These are phyloP conservation scores for Plasmodium chabaudi DNA, from an alignment of 169 alveolate genomes.

Conservation along the genomic window DNA sequence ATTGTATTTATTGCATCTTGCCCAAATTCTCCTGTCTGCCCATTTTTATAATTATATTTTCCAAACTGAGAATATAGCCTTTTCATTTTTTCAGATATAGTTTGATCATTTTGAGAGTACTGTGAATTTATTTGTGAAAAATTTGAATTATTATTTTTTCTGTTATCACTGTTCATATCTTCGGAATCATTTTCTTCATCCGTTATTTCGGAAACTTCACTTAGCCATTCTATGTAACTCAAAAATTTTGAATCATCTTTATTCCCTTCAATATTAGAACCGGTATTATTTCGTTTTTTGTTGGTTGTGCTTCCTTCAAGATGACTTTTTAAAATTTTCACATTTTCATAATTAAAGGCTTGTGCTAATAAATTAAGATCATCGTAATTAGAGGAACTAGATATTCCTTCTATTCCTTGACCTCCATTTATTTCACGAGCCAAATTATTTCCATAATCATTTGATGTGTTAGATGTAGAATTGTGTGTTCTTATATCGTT, in stretches of 20 bases:
- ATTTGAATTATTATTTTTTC: no score
- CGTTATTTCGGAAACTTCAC: slow-evolving; percentile 76
- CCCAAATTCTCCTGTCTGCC: no score
- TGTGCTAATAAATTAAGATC: slow-evolving; percentile 5
- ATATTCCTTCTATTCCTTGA: background rate
- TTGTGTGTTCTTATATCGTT: no score
- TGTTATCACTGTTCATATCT: no score
- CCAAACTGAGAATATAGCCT: no score
- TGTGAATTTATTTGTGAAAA: no score
- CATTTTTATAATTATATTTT: no score
- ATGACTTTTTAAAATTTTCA: slow-evolving; percentile 13
- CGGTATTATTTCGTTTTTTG: background rate
- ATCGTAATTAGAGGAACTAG: background rate
- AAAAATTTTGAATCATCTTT: background rate
- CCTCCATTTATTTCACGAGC: background rate
- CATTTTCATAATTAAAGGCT: slow-evolving; percentile 14
- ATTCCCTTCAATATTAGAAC: background rate
- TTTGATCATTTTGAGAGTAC: no score
- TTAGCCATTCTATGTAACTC: slow-evolving; percentile 50
- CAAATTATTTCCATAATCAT: no score
- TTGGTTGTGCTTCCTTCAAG: background rate
- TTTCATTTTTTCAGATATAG: no score
- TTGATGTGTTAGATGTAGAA: no score
- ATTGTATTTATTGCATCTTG: no score
- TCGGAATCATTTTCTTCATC: slow-evolving; percentile 32